Base-by-base conservation (phyloP, 345 rosid species). In the Tarenaya hassleriana region DNA sequence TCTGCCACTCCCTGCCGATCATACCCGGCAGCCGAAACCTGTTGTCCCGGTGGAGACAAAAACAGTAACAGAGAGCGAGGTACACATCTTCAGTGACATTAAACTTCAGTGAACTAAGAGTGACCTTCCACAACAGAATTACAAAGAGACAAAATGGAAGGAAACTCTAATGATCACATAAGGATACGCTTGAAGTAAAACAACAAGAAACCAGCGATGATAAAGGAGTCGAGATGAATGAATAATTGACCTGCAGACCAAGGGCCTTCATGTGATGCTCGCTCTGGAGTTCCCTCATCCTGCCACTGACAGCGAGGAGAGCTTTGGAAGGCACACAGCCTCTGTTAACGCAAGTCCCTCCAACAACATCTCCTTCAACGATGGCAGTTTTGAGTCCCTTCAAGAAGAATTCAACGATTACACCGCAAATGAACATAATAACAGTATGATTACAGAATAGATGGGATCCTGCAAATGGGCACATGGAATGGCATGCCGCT, bases 311-410 rank as follows among this genome's bases (percentile, higher is more conserved):
- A 42, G 98, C 98, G 50, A 88, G 66, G 49, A 92, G 96, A 47
- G 98, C 96, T 71, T 88, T 92, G 1, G 98, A 92, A 75, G 98
- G 98, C 47, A 92, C 97, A 71, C 98, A 88, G 0, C 98, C 98
- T 79, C 98, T 78, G 69, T 92, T 92, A 32, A 92, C 99, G 54
- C 97, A 92, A 45, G 97, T 88, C 59, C 99, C 99, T 57, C 99
- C 99, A 52, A 92, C 79, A 32, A 88, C 99, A 68, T 92, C 95
- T 55, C 99, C 97, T 72, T 92, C 99, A 2, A 88, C 75, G 13
- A 92, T 78, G 9, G 97, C 99, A 52, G 95, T 88, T 79, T 92
- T 92, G 46, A 88, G 78, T 42, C 97, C 97, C 97, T 92, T 2
- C 2, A 24, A 52, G 6, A 4, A 34, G 17, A 1, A 4, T 32